These are phyloP conservation scores for Penicillium atrosanguineum DNA, from an alignment of 495 filamentous ascomycete species.

Conservation along the genomic window DNA sequence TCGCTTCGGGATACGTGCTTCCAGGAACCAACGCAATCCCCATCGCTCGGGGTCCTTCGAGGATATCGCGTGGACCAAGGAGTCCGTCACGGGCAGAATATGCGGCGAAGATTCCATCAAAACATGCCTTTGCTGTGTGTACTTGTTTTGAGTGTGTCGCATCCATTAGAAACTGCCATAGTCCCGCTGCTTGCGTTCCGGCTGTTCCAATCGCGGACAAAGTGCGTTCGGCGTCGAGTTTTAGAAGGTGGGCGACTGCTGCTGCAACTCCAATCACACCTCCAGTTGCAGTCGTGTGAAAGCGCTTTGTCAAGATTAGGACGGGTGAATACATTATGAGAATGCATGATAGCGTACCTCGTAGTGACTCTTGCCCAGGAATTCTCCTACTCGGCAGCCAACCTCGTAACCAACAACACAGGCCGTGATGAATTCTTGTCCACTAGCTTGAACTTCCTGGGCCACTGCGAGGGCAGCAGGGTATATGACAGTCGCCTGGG, in stretches of 20 bases:
- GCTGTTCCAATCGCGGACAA: constrained; percentile 35
- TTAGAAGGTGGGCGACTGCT: constrained; percentile 26
- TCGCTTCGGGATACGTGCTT: constrained; percentile 24
- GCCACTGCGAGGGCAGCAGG: constrained; percentile 35
- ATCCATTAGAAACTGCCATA: constrained; percentile 39
- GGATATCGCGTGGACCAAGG: constrained; percentile 32
- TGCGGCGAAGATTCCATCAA: constrained; percentile 37
- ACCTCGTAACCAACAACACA: constrained; percentile 39
- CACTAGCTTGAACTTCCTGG: constrained; percentile 29
- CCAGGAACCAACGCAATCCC: constrained; percentile 29
- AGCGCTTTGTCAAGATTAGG: constrained; percentile 19
- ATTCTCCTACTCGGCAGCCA: constrained; percentile 33
- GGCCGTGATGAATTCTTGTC: constrained; percentile 34
- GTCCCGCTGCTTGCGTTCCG: constrained; percentile 36
- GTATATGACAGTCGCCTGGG: constrained; percentile 34
- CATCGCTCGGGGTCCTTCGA: constrained; percentile 37
- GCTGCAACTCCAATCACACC: constrained; percentile 36
- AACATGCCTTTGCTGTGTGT: constrained; percentile 36
- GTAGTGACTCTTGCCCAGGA: constrained; percentile 34
- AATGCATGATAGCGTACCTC: constrained; percentile 18
- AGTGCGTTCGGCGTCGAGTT: constrained; percentile 20
- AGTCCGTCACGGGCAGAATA: constrained; percentile 30
- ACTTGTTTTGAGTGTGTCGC: constrained; percentile 40
- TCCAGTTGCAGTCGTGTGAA: constrained; percentile 34
- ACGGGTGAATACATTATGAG: not conserved